phyloP scores from a whole-genome alignment of 164 flowering plant species.

The Berberis vulgaris region DNA sequence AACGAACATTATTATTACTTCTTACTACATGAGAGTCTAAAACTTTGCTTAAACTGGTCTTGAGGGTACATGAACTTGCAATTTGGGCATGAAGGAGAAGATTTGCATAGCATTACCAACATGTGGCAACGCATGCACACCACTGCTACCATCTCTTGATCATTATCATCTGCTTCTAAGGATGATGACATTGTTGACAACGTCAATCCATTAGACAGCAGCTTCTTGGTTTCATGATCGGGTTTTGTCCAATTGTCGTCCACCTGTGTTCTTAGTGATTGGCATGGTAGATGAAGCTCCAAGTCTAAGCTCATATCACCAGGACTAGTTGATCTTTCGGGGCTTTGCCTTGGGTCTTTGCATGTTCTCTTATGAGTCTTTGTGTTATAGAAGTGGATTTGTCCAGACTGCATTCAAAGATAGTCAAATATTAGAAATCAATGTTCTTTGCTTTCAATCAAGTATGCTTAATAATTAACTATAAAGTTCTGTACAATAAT shows the following conservation, averaged over 20 bases:
- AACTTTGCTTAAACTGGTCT: conserved; percentile 33
- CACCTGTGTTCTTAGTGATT: conserved; percentile 12
- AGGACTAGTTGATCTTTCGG: conserved; percentile 17
- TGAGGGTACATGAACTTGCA: conserved; percentile 82
- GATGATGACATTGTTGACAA: conserved; percentile 38
- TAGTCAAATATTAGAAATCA: neutral
- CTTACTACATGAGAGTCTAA: conserved; percentile 36
- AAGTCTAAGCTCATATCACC: conserved; percentile 62
- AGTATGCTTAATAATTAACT: neutral
- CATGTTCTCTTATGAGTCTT: conserved; percentile 54
- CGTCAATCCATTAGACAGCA: neutral
- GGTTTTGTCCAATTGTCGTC: conserved; percentile 7
- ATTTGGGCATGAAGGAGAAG: conserved; percentile 79
- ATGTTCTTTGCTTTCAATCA: neutral
- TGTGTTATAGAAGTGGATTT: conserved; percentile 70
- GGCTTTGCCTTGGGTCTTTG: conserved; percentile 42
- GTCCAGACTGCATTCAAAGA: conserved; percentile 48
- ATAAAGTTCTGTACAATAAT: neutral
- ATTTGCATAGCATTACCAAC: conserved; percentile 81
- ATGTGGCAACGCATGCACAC: conserved; percentile 81
- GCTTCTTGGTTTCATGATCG: conserved; percentile 1
- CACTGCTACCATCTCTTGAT: conserved; percentile 69
- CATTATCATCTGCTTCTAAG: conserved; percentile 28
- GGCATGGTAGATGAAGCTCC: conserved; percentile 56
- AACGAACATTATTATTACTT: conserved; percentile 4